phyloP scores from a whole-genome alignment of 1,284 basidiomycete species.

The Neonothopanus nambi region DNA sequence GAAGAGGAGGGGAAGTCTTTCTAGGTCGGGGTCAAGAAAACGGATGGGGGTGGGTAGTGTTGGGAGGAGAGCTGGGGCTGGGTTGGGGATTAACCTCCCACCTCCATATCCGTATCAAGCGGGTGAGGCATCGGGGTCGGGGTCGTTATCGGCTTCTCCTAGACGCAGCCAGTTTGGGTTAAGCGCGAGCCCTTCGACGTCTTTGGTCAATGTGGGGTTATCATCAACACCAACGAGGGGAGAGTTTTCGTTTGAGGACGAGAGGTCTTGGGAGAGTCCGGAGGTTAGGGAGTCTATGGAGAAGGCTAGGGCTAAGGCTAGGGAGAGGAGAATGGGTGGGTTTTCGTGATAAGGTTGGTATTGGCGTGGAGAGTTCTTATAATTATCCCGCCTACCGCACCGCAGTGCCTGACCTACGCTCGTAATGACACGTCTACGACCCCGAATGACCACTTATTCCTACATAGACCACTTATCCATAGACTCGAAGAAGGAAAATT shows the following conservation, averaged over 20 bases:
- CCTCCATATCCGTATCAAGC: neutral
- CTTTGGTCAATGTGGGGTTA: neutral
- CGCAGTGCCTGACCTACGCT: no score
- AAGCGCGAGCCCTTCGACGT: neutral
- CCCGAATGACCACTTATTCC: no score
- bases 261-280: slow-evolving; percentile 51
- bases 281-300: slow-evolving; percentile 68
- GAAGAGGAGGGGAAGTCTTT: neutral
- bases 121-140: neutral
- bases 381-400: no score
- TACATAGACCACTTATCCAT: no score
- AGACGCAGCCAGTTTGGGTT: neutral
- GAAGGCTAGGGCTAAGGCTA: slow-evolving; percentile 44
- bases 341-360: no score
- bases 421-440: no score
- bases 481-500: no score
- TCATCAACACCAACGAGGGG: neutral
- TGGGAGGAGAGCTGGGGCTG: neutral
- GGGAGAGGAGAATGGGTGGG: slow-evolving; percentile 4
- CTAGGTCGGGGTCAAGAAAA: slow-evolving; percentile 1
- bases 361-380: no score
- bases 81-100: neutral
- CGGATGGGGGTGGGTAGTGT: neutral
- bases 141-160: neutral
- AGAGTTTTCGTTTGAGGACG: slow-evolving; percentile 24